Evolutionary conservation across 1,284 basidiomycete genomes (phyloP), one percentile per base, ranked within the genome.

Genomic region (Tilletiopsis washingtonensis): DNA sequence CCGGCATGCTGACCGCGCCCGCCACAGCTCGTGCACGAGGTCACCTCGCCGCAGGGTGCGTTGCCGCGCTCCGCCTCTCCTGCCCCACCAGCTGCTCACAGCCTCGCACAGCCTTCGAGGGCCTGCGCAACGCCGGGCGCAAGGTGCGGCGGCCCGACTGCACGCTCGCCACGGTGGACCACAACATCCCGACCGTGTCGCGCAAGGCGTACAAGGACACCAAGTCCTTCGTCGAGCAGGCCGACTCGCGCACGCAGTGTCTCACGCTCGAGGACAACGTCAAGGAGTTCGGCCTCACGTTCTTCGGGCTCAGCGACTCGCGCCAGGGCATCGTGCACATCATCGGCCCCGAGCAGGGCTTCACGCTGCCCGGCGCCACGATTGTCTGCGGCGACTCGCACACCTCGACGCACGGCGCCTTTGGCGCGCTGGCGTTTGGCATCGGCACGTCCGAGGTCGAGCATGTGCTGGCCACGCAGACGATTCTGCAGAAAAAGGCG

Each of bases 361-460:
- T 72, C 51, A 72, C 69, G 17, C 59, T 70, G 19, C 69, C 69
- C 26, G 68, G 68, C 26, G 51, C 66, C 12, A 70, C 68, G 23
- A 67, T 72, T 34, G 69, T 72, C 20, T 72, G 69, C 36, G 69
- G 69, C 51, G 69, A 72, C 57, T 69, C 66, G 36, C 69, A 72
- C 60, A 72, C 69, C 26, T 67, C 64, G 12, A 72, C 69, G 4
- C 69, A 72, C 55, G 69, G 69, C 41, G 69, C 69, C 12, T 71
- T 72, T 49, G 69, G 69, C 40, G 64, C 69, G 21, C 61, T 72
- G 24, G 69, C 69, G 17, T 72, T 72, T 46, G 69, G 69, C 47
- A 72, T 72, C 47, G 69, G 69, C 34, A 72, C 69, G 36, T 65
- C 62, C 25, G 69, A 72, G 51, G 69, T 72, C 37, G 69, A 72